Evolutionary conservation across 305 asterid genomes (phyloP).

Genomic region (Fraxinus albicans): DNA sequence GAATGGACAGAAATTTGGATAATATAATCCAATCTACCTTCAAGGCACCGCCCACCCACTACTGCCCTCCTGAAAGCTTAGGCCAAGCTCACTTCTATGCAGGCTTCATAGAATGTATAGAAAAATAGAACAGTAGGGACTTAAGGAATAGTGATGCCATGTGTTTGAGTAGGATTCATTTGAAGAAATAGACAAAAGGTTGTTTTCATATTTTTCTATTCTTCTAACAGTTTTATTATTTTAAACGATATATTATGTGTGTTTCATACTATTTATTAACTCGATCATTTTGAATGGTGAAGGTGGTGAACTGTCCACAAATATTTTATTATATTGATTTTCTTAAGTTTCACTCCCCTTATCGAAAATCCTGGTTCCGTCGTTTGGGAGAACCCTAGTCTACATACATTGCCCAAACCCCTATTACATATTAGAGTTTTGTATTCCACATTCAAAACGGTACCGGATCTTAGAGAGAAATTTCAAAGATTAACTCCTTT

Average conservation of each 20-base stretch:
- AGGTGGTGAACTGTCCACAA: neutral
- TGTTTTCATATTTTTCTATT: neutral
- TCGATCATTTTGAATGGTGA: conserved; percentile 15
- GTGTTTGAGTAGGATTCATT: neutral
- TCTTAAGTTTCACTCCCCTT: neutral
- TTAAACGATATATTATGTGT: neutral
- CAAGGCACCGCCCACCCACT: neutral
- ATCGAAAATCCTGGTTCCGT: neutral
- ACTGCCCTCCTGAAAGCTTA: neutral
- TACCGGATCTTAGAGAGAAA: neutral
- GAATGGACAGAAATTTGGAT: neutral
- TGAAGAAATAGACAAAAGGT: neutral
- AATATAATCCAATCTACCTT: neutral
- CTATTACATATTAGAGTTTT: neutral
- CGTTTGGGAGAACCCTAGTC: neutral
- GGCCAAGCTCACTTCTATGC: neutral
- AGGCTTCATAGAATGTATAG: neutral
- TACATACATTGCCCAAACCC: neutral
- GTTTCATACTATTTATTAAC: conserved; percentile 5
- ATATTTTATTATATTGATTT: neutral
- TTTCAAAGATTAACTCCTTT: neutral
- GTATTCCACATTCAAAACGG: neutral
- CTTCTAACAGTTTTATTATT: conserved; percentile 8
- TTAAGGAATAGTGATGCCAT: neutral
- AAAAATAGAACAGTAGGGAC: neutral